These are phyloP conservation scores for Pilatotrama ljubarskyi DNA, from an alignment of 768 basidiomycete genomes.

Conservation along the genomic window DNA sequence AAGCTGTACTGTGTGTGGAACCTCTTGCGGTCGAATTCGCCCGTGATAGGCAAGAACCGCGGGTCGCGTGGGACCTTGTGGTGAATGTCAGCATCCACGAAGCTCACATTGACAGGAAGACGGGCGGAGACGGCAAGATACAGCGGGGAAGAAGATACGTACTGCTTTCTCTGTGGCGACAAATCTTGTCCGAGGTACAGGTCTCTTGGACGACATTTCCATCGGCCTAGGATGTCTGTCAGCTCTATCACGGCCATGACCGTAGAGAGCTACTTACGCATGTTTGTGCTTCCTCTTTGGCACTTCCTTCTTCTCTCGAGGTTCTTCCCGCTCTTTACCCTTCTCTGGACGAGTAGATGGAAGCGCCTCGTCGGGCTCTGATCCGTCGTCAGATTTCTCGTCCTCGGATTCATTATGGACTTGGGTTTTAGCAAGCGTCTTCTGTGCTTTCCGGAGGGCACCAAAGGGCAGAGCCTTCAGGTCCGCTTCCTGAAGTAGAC, in stretches of 20 bases:
- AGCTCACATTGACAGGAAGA: neutral
- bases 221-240: conserved; percentile 53
- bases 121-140: neutral
- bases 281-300: conserved; percentile 76
- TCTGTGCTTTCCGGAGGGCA: conserved; percentile 30
- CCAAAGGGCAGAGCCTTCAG: conserved; percentile 31
- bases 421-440: conserved; percentile 19
- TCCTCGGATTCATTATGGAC: conserved; percentile 20
- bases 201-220: conserved; percentile 82
- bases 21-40: conserved; percentile 61
- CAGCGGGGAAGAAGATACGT: conserved; percentile 27
- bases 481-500: conserved; percentile 8
- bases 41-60: conserved; percentile 75
- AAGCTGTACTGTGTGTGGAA: conserved; percentile 78
- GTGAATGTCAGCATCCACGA: neutral
- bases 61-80: conserved; percentile 80
- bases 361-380: conserved; percentile 22
- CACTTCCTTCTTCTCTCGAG: conserved; percentile 47
- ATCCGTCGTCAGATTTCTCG: conserved; percentile 18
- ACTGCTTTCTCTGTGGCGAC: conserved; percentile 72
- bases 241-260: neutral
- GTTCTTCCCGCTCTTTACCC: conserved; percentile 39
- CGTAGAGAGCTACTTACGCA: conserved; percentile 60
- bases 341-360: conserved; percentile 8
- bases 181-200: conserved; percentile 69